phyloP scores from a whole-genome alignment of 2,329 filamentous ascomycete species.

The Septoria linicola region DNA sequence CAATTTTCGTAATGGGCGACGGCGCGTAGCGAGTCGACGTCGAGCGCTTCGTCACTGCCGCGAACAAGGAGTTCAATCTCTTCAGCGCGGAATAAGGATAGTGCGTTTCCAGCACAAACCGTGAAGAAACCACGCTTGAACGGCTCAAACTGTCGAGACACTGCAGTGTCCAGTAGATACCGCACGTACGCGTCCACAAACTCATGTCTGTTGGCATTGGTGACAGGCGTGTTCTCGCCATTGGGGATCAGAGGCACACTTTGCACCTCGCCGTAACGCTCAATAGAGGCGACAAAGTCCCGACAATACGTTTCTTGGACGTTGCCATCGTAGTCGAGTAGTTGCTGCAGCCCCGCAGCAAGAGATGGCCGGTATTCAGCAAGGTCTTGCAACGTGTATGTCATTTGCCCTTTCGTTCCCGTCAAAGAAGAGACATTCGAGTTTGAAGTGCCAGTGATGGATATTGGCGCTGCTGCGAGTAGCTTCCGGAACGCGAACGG shows the following conservation, averaged over 20 bases:
- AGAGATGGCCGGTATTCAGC: slow-evolving; percentile 76
- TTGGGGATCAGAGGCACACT: slow-evolving; percentile 70
- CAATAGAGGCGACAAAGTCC: slow-evolving; percentile 75
- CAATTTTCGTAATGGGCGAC: slow-evolving; percentile 84
- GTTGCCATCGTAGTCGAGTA: slow-evolving; percentile 81
- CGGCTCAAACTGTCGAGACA: slow-evolving; percentile 81
- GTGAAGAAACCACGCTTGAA: slow-evolving; percentile 94
- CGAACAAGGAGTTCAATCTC: slow-evolving; percentile 87
- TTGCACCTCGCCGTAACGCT: slow-evolving; percentile 69
- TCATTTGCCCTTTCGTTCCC: slow-evolving; percentile 52
- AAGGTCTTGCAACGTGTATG: slow-evolving; percentile 75
- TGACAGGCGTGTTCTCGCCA: slow-evolving; percentile 73
- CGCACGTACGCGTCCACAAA: slow-evolving; percentile 84
- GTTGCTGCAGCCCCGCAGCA: slow-evolving; percentile 69
- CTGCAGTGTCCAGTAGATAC: slow-evolving; percentile 74
- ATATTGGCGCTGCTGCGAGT: slow-evolving; percentile 69
- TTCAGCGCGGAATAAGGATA: slow-evolving; percentile 83
- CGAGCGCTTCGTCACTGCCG: slow-evolving; percentile 79
- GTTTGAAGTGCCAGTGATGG: slow-evolving; percentile 57
- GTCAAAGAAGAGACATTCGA: slow-evolving; percentile 38
- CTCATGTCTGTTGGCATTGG: slow-evolving; percentile 78
- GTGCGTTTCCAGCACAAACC: slow-evolving; percentile 82
- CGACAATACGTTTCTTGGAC: slow-evolving; percentile 77
- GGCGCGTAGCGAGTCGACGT: slow-evolving; percentile 71
- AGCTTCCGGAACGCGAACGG: slow-evolving; percentile 89